Evolutionary conservation across 148 eudicot species (phyloP), one percentile per base, ranked within the genome.

Genomic region (Nepenthes gracilis): DNA sequence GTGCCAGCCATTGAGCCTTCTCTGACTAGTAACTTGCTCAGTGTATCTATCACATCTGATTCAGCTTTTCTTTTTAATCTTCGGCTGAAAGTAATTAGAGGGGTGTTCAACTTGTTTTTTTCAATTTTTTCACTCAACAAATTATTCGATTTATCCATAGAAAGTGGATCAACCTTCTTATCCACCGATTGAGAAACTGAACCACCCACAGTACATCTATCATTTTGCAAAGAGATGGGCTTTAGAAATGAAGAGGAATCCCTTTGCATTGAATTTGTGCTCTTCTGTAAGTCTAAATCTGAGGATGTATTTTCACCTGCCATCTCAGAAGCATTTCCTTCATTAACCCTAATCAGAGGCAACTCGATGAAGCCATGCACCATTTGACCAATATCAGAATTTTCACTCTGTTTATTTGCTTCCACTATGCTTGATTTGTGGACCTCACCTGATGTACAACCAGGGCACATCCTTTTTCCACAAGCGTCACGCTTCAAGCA

Each of bases 51-150:
- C 56, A 23, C 54, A 56, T 61, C 70, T 9, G 54, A 37, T 48
- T 61, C 72, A 55, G 35, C 74, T 65, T 78, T 75, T 34, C 74
- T 60, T 62, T 75, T 81, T 36, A 72, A 63, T 71, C 85, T 72
- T 63, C 85, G 79, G 35, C 70, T 75, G 51, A 78, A 81, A 57
- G 82, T 81, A 54, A 73, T 65, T 15, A 81, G 57, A 4, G 81
- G 75, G 60, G 69, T 47, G 9, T 45, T 60, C 51, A 49, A 54
- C 59, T 70, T 69, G 47, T 71, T 36, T 60, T 72, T 57, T 43
- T 43, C 62, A 45, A 65, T 36, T 64, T 59, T 58, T 57, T 36
- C 13, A 9, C 54, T 23, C 53, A 58, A 49, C 9, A 35, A 35
- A 40, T 5, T 32, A 48, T 57, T 56, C 36, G 59, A 55, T 34